Evolutionary conservation across 75 land plant species (phyloP).

Genomic region (Cryptomeria japonica): DNA sequence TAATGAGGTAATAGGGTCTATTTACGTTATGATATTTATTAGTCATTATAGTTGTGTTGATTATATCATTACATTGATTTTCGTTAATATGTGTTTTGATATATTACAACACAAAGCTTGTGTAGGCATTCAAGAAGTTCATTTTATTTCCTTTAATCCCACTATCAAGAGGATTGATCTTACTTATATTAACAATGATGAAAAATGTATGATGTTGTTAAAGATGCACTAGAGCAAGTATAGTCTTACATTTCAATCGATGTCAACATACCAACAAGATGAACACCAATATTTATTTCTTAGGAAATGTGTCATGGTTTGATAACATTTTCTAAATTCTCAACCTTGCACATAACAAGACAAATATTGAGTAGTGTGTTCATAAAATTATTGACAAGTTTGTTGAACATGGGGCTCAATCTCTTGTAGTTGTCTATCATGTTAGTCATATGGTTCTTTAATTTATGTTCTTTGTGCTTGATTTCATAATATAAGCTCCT

Average conservation of each 20-base stretch:
- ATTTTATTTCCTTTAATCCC: slow-evolving; percentile 95
- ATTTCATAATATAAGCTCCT: background rate
- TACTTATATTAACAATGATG: slow-evolving; percentile 73
- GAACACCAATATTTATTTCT: background rate
- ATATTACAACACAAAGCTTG: slow-evolving; percentile 56
- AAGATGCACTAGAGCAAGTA: slow-evolving; percentile 99
- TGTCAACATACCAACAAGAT: background rate
- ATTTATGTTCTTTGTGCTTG: background rate
- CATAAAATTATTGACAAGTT: slow-evolving; percentile 94
- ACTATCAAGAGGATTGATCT: slow-evolving; percentile 93
- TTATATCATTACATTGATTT: background rate
- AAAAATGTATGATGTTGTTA: slow-evolving; percentile 88
- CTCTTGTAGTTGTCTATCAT: slow-evolving; percentile 89
- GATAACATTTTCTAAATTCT: slow-evolving; percentile 50
- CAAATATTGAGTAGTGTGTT: slow-evolving; percentile 76
- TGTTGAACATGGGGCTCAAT: slow-evolving; percentile 92
- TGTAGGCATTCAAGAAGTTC: slow-evolving; percentile 86
- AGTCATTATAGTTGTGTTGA: background rate
- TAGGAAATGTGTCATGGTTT: background rate
- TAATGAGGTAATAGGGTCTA: slow-evolving; percentile 55
- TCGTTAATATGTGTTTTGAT: background rate
- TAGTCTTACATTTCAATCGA: background rate
- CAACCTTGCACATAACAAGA: slow-evolving; percentile 80
- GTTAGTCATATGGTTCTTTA: slow-evolving; percentile 22
- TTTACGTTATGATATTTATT: slow-evolving; percentile 7